Evolutionary conservation across 768 basidiomycete species (phyloP), one percentile per base, ranked within the genome.

Genomic region (Roridomyces roridus): DNA sequence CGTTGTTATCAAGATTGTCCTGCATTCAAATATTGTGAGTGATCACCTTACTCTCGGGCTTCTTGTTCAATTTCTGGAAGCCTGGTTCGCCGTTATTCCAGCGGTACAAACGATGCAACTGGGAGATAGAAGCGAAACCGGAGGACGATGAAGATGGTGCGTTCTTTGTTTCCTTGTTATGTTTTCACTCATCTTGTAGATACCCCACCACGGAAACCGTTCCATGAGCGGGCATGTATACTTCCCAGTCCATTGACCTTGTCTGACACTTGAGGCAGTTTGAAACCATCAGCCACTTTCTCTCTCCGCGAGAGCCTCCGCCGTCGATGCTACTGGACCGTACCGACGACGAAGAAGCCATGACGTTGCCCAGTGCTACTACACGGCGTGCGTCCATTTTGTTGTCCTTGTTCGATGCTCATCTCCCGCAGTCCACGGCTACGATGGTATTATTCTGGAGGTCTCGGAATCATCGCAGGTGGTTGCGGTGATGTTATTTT

Each of bases 41-140:
- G 45, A 2, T 2, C 44, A 34, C 46, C 35, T n/a, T 20, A 23
- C 14, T 46, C 26, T 48, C 25, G 9, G 25, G 1, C 15, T n/a
- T 6, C 20, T 34, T 40, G 52, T 10, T 29, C n/a, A n/a, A 35
- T 36, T 42, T 40, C 46, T n/a, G 56, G 24, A 18, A 96, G 94
- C 90, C 92, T 26, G 94, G 94, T 6, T 88, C 94, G 1, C 87
- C 94, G 5, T 73, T 94, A 21, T 97, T 97, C 67, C 94, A 97
- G 68, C 80, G 88, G 12, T 94, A 96, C 69, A 92, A 94, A 66
- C 87, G 94, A 31, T 96, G 94, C 71, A 90, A 87, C 37, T 97
- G 94, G 94, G 86, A 90, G 67, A 82, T 97, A 34, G 88, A 91
- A 68, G 88, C 87, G 4, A 75, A 73, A 46, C 89, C 89, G 23